phyloP scores from a whole-genome alignment of 768 basidiomycete genomes.

The Krasilnikovozyma curviuscula region DNA sequence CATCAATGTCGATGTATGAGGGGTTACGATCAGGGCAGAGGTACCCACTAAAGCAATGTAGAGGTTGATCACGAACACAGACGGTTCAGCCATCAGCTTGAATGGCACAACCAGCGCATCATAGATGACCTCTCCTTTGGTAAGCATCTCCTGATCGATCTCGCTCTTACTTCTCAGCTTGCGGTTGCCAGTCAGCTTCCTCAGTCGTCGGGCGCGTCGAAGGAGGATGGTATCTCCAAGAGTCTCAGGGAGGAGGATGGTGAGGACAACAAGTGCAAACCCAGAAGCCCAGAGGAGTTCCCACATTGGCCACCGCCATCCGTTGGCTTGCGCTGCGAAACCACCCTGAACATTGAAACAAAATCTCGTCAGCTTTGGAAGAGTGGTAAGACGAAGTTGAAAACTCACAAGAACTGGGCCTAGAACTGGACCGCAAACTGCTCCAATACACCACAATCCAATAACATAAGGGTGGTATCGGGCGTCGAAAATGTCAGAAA shows the following conservation, averaged over 20 bases:
- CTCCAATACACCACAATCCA: constrained; percentile 16
- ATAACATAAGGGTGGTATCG: constrained; percentile 17
- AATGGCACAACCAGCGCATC: constrained; percentile 12
- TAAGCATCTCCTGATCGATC: constrained; percentile 6
- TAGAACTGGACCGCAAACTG: constrained; percentile 16
- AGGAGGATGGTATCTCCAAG: constrained; percentile 16
- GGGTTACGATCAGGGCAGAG: no score
- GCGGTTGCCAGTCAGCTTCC: constrained; percentile 11
- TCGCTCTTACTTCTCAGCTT: constrained; percentile 11
- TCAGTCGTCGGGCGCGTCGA: constrained; percentile 14
- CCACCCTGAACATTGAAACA: no score
- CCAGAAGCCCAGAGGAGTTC: constrained; percentile 15
- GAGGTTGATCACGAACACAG: constrained; percentile 13
- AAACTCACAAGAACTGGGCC: constrained; percentile 18
- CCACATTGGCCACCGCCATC: constrained; percentile 19
- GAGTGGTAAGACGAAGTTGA: no score
- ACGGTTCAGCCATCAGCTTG: constrained; percentile 16
- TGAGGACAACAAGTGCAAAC: constrained; percentile 11
- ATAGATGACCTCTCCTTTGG: constrained; percentile 2
- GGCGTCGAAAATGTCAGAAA: constrained; percentile 16
- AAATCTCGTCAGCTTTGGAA: no score
- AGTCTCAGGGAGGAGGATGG: constrained; percentile 18
- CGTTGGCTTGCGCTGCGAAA: constrained; percentile 14
- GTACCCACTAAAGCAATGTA: constrained; percentile 18
- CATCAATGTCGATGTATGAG: no score